Percentiles rank a stretch among this genome's conserved stretches.
phyloP scores from a whole-genome alignment of 495 filamentous ascomycete genomes.

The Aspergillus mulundensis region DNA sequence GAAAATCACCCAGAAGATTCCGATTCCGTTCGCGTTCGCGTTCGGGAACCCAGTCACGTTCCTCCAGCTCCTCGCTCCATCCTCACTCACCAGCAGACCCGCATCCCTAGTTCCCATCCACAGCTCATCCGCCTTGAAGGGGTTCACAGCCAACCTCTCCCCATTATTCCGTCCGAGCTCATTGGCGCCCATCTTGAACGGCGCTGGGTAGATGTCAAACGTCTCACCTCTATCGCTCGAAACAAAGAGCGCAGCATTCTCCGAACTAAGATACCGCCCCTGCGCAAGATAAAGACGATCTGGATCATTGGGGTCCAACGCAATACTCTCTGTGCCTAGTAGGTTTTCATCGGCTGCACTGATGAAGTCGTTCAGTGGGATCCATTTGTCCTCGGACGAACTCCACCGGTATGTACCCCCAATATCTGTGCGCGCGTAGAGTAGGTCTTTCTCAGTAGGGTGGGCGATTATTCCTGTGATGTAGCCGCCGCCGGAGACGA shows the following conservation, averaged over 20 bases:
- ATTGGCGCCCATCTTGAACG: conserved; percentile 61
- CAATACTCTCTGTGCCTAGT: conserved; percentile 51
- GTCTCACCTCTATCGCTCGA: conserved; percentile 14
- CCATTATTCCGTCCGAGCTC: conserved; percentile 64
- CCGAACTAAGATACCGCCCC: conserved; percentile 28
- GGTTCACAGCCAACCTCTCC: conserved; percentile 59
- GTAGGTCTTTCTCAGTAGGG: conserved; percentile 51
- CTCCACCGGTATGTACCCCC: conserved; percentile 58
- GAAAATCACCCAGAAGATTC: conserved; percentile 24
- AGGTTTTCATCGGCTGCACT: conserved; percentile 13
- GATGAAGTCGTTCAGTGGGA: conserved; percentile 50
- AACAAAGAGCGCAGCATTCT: conserved; percentile 15
- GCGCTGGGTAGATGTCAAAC: conserved; percentile 14
- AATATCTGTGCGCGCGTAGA: conserved; percentile 61
- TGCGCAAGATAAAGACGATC: conserved; percentile 53
- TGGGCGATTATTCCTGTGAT: conserved; percentile 57
- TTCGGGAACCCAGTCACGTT: conserved; percentile 57
- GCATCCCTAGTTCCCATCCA: conserved; percentile 16
- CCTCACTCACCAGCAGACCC: conserved; percentile 58
- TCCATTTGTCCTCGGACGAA: conserved; percentile 51
- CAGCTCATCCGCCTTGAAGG: conserved; percentile 22
- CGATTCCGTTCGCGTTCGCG: conserved; percentile 18
- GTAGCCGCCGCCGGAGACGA: conserved; percentile 52
- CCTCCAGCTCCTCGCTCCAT: conserved; percentile 52
- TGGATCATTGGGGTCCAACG: conserved; percentile 52